Conservation (phyloP, 73 alveolate species). For the Tetrahymena thermophila region DNA sequence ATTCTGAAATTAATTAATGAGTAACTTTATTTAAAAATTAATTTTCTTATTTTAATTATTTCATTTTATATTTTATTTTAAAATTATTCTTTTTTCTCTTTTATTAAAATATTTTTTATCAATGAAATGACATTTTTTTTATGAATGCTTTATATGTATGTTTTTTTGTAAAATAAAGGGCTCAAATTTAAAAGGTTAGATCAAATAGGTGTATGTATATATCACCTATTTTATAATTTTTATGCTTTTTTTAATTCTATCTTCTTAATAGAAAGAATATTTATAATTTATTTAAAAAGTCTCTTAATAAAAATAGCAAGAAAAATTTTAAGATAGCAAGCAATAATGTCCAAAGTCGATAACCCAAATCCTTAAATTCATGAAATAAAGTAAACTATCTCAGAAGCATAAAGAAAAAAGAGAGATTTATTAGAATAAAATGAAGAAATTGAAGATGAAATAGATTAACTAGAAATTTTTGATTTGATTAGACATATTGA, state of each 20-base stretch:
- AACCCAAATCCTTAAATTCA: slow-evolving; percentile 53
- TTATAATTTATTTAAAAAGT: neutral
- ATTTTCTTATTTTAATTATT: too few relatives aligned
- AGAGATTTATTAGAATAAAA: neutral
- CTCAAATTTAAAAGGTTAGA: neutral
- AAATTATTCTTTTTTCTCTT: neutral
- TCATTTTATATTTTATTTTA: too few relatives aligned
- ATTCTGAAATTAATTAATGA: too few relatives aligned
- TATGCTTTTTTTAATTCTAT: neutral
- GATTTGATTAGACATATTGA: slow-evolving; percentile 73
- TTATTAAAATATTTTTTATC: neutral
- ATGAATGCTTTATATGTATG: too few relatives aligned
- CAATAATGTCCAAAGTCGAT: slow-evolving; percentile 24
- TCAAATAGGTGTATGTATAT: too few relatives aligned
- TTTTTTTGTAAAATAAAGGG: too few relatives aligned
- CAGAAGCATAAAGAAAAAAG: neutral
- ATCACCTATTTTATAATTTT: too few relatives aligned
- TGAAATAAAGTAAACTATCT: neutral
- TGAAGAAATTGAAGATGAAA: neutral
- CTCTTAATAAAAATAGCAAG: neutral
- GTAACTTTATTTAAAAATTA: too few relatives aligned
- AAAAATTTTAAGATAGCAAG: neutral
- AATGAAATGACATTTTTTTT: too few relatives aligned
- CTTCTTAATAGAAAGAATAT: neutral
- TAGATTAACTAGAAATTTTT: slow-evolving; percentile 44